phyloP scores from a whole-genome alignment of 495 filamentous ascomycete species.

The Neurospora cerealis region DNA sequence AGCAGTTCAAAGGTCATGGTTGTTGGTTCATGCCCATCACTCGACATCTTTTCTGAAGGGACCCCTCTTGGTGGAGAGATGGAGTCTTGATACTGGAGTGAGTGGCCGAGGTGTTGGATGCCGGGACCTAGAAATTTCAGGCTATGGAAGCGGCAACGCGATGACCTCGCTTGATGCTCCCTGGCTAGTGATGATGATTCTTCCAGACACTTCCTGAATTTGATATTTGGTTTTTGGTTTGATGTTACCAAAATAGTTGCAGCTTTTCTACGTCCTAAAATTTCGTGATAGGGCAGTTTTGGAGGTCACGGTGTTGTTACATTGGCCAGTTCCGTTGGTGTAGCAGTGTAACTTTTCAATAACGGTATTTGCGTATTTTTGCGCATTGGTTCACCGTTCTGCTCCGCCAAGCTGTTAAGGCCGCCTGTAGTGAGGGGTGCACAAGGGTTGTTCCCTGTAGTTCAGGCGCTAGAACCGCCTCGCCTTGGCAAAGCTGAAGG shows the following conservation, averaged over 20 bases:
- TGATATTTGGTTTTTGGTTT: not conserved
- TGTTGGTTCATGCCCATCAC: constrained; percentile 5
- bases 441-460: not conserved
- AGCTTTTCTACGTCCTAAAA: not conserved
- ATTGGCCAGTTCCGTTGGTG: not conserved
- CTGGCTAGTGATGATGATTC: not conserved
- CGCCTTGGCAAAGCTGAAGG: not conserved
- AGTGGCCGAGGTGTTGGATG: not conserved
- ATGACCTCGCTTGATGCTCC: not conserved
- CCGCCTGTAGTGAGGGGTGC: not conserved
- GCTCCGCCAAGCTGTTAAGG: not conserved
- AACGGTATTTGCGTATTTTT: not conserved
- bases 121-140: not conserved
- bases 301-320: not conserved
- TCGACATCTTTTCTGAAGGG: constrained; percentile 8
- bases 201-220: not conserved
- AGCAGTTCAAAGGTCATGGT: constrained; percentile 34
- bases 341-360: not conserved
- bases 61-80: not conserved
- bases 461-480: not conserved
- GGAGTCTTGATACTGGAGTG: not conserved
- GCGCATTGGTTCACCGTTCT: not conserved
- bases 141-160: not conserved
- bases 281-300: not conserved
- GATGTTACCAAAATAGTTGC: not conserved